Base-by-base conservation (phyloP, 179 eudicot species). In the Amaranthus tricolor region DNA sequence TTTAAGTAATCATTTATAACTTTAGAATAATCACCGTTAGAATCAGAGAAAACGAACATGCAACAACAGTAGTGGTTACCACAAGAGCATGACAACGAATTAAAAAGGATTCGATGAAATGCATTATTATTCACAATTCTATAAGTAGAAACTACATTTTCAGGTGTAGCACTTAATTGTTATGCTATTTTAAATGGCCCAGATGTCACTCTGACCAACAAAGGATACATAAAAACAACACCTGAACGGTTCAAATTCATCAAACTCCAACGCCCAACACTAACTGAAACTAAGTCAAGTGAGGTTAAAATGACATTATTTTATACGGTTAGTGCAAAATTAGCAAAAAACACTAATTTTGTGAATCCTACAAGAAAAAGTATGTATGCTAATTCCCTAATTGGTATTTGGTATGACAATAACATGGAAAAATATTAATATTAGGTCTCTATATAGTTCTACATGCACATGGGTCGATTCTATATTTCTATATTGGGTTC, bases 381-480 rank as follows among this genome's bases (percentile, higher is more conserved):
- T 66, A 65, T 19, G 63, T 13, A 14, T 31, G 40, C 40, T 31
- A 31, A 31, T 31, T 31, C 40, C 40, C 3, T 31, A 31, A 31
- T 31, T 31, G 40, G 40, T 31, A 31, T 1, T 31, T 31, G 40
- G 40, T 31, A 66, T 43, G 56, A 43, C 58, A 68, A 61, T 48
- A 45, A 56, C 73, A 15, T 55, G 16, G 64, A 78, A 74, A 63
- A 24, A 57, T 31, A 31, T 31, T 1, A 31, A 31, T 31, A 2
- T 1, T 40, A 72, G 78, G 73, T 66, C 76, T 31, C 3, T 31
- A 31, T 77, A 70, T 15, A 52, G 21, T 57, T 74, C 78, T 74
- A 70, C 60, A 70, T 69, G 79, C 81, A 77, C 78, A 77, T 81
- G 84, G 65, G 74, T 21, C 49, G 54, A 70, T 45, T 57, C 67